phyloP scores from a whole-genome alignment of 768 basidiomycete genomes.

The Pleurotus sapidus region DNA sequence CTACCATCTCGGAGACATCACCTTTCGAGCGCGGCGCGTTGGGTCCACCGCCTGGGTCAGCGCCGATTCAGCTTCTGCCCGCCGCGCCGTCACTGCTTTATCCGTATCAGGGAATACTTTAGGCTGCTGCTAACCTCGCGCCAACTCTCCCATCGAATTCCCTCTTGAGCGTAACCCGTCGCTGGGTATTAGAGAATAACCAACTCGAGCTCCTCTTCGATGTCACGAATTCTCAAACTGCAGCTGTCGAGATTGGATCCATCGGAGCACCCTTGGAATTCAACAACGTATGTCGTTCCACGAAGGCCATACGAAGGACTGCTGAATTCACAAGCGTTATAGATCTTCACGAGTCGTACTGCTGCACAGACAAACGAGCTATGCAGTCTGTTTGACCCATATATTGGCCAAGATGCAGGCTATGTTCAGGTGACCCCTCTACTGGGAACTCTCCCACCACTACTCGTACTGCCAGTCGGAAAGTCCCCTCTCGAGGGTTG shows the following conservation, averaged over 20 bases:
- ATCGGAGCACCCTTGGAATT: slow-evolving; percentile 53
- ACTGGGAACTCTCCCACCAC: slow-evolving; percentile 49
- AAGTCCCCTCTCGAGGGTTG: slow-evolving; percentile 55
- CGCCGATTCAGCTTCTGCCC: slow-evolving; percentile 41
- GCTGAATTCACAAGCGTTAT: not conserved
- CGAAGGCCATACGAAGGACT: not conserved
- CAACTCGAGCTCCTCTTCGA: slow-evolving; percentile 48
- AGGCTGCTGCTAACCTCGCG: slow-evolving; percentile 46
- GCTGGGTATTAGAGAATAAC: slow-evolving; percentile 42
- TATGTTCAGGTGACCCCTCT: slow-evolving; percentile 52
- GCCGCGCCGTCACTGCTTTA: slow-evolving; percentile 34
- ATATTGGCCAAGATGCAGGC: slow-evolving; percentile 55
- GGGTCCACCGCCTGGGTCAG: slow-evolving; percentile 44
- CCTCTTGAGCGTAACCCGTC: slow-evolving; percentile 46
- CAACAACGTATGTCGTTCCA: slow-evolving; percentile 41
- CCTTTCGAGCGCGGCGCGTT: slow-evolving; percentile 44
- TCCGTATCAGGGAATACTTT: slow-evolving; percentile 40
- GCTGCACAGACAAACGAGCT: slow-evolving; percentile 48
- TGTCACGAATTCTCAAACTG: slow-evolving; percentile 42
- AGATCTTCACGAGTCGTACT: slow-evolving; percentile 56
- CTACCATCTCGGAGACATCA: slow-evolving; percentile 56
- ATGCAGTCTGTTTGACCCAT: slow-evolving; percentile 56
- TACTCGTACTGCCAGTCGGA: slow-evolving; percentile 44
- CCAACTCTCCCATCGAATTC: slow-evolving; percentile 45
- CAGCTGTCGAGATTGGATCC: slow-evolving; percentile 51